phyloP scores from a whole-genome alignment of 805 yeast genomes.

The Candida glaebosa region DNA sequence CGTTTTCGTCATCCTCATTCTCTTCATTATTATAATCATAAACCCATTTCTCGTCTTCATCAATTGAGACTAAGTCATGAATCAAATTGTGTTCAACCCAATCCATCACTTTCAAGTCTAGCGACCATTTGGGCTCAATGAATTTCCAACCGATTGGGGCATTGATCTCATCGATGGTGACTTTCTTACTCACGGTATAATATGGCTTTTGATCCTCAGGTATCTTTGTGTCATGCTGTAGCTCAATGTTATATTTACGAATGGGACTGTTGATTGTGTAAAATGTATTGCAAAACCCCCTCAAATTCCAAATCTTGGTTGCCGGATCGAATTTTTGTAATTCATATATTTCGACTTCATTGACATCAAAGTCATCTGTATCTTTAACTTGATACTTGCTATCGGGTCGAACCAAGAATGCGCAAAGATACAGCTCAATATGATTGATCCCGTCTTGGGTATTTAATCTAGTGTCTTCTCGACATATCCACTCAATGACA shows the following conservation, averaged over 20 bases:
- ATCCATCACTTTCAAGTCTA: slow-evolving; percentile 58
- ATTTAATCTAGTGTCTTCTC: slow-evolving; percentile 62
- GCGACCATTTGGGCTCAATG: slow-evolving; percentile 49
- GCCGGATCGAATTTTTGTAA: slow-evolving; percentile 51
- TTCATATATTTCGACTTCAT: slow-evolving; percentile 64
- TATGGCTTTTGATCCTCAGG: slow-evolving; percentile 4
- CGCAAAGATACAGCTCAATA: slow-evolving; percentile 37
- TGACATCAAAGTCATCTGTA: slow-evolving; percentile 35
- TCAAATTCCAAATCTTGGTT: slow-evolving; percentile 58
- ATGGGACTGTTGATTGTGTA: slow-evolving; percentile 42
- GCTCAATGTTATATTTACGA: slow-evolving; percentile 8
- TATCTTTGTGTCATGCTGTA: neutral
- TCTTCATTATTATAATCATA: slow-evolving; percentile 50
- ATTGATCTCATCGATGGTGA: slow-evolving; percentile 35
- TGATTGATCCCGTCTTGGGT: slow-evolving; percentile 46
- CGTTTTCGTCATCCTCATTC: slow-evolving; percentile 18
- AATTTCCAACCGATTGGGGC: slow-evolving; percentile 66
- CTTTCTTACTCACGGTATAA: slow-evolving; percentile 3
- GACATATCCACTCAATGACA: slow-evolving; percentile 46
- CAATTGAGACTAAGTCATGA: slow-evolving; percentile 53
- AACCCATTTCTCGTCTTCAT: slow-evolving; percentile 81
- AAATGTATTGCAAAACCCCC: slow-evolving; percentile 55
- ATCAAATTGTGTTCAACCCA: slow-evolving; percentile 62
- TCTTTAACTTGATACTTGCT: slow-evolving; percentile 11
- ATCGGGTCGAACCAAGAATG: slow-evolving; percentile 5